Evolutionary conservation across 495 filamentous ascomycete genomes (phyloP).

Genomic region (Recurvomyces mirabilis): DNA sequence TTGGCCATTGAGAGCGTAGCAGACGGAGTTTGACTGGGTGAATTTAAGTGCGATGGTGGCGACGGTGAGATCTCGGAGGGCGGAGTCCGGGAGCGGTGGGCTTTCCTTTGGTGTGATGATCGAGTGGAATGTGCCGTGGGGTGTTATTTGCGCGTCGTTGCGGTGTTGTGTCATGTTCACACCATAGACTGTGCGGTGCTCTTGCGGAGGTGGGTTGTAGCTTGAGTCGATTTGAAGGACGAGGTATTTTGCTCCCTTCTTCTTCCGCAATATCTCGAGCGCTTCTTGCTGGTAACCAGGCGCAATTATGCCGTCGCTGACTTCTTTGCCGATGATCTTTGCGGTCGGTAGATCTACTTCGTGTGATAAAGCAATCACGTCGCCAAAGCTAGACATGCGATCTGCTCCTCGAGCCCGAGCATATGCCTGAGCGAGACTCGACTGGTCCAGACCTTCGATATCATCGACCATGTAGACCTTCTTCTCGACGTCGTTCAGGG

Average conservation of each 20-base stretch:
- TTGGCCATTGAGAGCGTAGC: constrained; percentile 92
- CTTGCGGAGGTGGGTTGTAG: constrained; percentile 63
- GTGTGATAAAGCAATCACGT: constrained; percentile 87
- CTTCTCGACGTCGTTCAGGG: constrained; percentile 72
- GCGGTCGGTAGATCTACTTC: constrained; percentile 78
- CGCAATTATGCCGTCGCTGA: constrained; percentile 92
- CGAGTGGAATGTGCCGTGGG: constrained; percentile 67
- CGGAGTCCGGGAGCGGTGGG: constrained; percentile 59
- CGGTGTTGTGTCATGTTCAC: constrained; percentile 76
- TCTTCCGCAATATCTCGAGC: constrained; percentile 85
- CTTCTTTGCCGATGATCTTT: constrained; percentile 93
- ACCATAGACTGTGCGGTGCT: constrained; percentile 80
- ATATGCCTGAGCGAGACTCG: constrained; percentile 82
- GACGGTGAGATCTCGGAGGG: constrained; percentile 80
- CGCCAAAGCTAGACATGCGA: constrained; percentile 94
- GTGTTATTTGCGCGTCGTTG: constrained; percentile 79
- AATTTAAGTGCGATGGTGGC: constrained; percentile 96
- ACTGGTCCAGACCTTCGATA: constrained; percentile 75
- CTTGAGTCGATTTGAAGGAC: constrained; percentile 87
- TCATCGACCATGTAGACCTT: constrained; percentile 98
- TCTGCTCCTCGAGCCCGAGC: constrained; percentile 90
- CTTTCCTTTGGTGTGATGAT: constrained; percentile 77
- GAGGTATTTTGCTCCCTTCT: constrained; percentile 96
- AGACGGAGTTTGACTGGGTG: constrained; percentile 97
- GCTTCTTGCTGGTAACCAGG: constrained; percentile 74